Evolutionary conservation across 495 filamentous ascomycete species (phyloP), one percentile per base, ranked within the genome.

Genomic region (Aspergillus cavernicola): DNA sequence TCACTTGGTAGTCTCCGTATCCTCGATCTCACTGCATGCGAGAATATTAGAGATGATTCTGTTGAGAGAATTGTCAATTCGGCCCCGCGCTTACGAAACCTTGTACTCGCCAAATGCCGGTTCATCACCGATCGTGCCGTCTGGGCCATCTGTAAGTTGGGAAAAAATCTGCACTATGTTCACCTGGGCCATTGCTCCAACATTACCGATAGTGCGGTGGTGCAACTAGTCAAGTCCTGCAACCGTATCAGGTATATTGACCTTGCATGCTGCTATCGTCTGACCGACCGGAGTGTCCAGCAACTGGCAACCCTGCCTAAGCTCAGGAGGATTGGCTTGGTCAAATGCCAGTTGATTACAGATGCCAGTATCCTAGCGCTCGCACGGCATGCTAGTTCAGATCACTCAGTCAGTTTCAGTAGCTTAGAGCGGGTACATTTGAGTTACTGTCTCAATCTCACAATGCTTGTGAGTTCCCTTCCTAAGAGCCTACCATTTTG

Each of bases 181-280:
- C 95, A 97, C 61, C 77, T 99, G 5, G 95, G 95, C 2, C 95
- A 99, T 65, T 99, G 95, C 66, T 80, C 81, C 13, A 80, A 90
- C 35, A 90, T 99, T 59, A 96, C 91, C 0, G 95, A 99, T 70
- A 66, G 77, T 10, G 90, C 88, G 6, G 89, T 99, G 7, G 85
- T 85, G 43, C 82, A 85, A 35, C 76, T 99, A 7, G 90, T 96
- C 32, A 85, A 85, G 53, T 71, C 70, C 35, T 99, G 95, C 75
- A 97, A 92, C 69, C 82, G 95, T 28, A 97, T 99, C 57, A 79
- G 95, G 43, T 99, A 99, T 62, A 97, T 99, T 50, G 95, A 99
- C 63, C 70, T 99, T 42, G 95, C 95, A 10, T 97, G 95, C 73
- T 99, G 95, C 68, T 79, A 77, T n/a, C 83, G 85, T 54, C 76